Evolutionary conservation across 495 filamentous ascomycete species (phyloP).

Genomic region (Trichoderma erinaceum): DNA sequence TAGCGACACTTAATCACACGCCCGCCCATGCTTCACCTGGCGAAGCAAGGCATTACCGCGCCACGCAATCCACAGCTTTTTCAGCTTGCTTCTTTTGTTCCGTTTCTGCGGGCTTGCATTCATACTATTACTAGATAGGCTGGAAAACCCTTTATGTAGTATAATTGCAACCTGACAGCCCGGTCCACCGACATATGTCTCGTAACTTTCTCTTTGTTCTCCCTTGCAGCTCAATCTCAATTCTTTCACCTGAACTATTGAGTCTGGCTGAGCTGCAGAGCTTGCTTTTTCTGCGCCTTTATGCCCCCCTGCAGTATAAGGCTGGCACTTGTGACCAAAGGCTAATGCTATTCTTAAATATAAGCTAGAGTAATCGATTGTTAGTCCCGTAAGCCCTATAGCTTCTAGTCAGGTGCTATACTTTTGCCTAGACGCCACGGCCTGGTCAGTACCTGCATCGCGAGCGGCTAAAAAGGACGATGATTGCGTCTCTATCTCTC

Average conservation of each 20-base stretch:
- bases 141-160: background rate
- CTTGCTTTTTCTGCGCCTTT: background rate
- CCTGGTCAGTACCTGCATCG: background rate
- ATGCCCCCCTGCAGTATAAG: slow-evolving; percentile 3
- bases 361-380: background rate
- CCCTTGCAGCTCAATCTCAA: too few relatives aligned
- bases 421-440: background rate
- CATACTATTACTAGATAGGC: too few relatives aligned
- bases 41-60: background rate
- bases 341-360: too few relatives aligned
- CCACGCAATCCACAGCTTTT: too few relatives aligned
- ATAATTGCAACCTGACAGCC: background rate
- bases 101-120: too few relatives aligned
- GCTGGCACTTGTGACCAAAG: background rate
- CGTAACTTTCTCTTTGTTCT: background rate
- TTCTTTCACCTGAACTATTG: slow-evolving; percentile 1
- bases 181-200: background rate
- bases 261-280: background rate
- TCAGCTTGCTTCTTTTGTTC: too few relatives aligned
- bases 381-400: background rate
- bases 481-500: background rate
- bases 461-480: background rate
- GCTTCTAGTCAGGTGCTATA: background rate
- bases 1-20: background rate
- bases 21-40: background rate